phyloP scores from a whole-genome alignment of 441 rosid species.

The Bocquillonia castaneifolia region DNA sequence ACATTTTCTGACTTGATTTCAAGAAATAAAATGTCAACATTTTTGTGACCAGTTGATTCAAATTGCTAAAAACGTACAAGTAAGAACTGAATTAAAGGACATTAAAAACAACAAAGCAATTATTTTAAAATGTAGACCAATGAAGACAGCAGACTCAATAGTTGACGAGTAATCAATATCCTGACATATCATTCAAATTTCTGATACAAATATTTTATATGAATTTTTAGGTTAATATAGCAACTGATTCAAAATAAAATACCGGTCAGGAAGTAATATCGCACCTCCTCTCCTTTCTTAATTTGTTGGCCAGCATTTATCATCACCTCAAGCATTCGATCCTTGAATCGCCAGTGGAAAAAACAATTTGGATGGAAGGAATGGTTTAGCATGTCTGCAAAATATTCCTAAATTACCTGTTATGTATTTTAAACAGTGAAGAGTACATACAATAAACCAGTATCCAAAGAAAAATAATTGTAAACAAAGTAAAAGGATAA shows the following conservation, averaged over 20 bases:
- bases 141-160: background rate
- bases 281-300: slow-evolving; percentile 83
- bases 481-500: no score
- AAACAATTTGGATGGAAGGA: slow-evolving; percentile 85
- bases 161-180: background rate
- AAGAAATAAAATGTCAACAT: background rate
- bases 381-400: slow-evolving; percentile 89
- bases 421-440: background rate
- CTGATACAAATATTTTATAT: background rate
- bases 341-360: slow-evolving; percentile 89
- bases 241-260: slow-evolving; percentile 8
- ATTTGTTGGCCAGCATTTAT: slow-evolving; percentile 81
- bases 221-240: background rate
- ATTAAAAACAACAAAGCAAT: background rate
- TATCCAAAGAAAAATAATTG: background rate
- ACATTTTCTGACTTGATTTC: background rate
- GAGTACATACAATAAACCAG: background rate
- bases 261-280: slow-evolving; percentile 7
- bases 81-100: background rate
- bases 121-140: background rate
- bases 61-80: background rate
- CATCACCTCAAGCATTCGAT: slow-evolving; percentile 95
- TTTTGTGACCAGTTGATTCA: background rate
- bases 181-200: background rate
- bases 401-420: slow-evolving; percentile 13